Conservation (phyloP, 202 grass and related monocot genomes). For the Schoenoplectus triqueter region DNA sequence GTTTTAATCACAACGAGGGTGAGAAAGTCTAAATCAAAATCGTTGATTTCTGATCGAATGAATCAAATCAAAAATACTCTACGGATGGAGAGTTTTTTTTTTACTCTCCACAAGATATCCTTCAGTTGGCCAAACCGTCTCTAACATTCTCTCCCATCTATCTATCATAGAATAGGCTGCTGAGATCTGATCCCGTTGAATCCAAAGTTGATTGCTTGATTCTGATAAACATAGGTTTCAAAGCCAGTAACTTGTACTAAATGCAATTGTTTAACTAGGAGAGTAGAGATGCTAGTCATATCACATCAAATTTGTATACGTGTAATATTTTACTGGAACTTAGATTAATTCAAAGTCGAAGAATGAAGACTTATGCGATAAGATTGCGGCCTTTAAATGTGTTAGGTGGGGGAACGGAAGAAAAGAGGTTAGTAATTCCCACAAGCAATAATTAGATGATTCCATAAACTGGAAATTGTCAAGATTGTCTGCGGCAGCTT, state of each 20-base stretch:
- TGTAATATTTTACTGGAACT: neutral
- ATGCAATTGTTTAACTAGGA: neutral
- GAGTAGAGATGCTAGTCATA: conserved; percentile 14
- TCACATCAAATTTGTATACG: conserved; percentile 24
- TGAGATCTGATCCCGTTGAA: conserved; percentile 4
- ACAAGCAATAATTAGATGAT: conserved; percentile 40
- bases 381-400: conserved; percentile 40
- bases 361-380: conserved; percentile 36
- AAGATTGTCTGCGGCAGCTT: neutral
- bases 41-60: no score
- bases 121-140: conserved; percentile 32
- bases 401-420: conserved; percentile 41
- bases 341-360: conserved; percentile 30
- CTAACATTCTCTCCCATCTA: conserved; percentile 19
- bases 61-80: no score
- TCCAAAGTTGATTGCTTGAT: conserved; percentile 13
- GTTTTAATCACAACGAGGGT: no score
- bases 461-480: conserved; percentile 22
- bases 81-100: no score
- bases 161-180: neutral
- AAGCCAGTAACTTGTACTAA: conserved; percentile 29
- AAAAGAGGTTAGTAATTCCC: conserved; percentile 39
- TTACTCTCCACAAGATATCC: no score
- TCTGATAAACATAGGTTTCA: conserved; percentile 22
- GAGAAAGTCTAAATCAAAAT: no score